phyloP scores from a whole-genome alignment of 1,139 yeast species.

The Saccharomyces uvarum region DNA sequence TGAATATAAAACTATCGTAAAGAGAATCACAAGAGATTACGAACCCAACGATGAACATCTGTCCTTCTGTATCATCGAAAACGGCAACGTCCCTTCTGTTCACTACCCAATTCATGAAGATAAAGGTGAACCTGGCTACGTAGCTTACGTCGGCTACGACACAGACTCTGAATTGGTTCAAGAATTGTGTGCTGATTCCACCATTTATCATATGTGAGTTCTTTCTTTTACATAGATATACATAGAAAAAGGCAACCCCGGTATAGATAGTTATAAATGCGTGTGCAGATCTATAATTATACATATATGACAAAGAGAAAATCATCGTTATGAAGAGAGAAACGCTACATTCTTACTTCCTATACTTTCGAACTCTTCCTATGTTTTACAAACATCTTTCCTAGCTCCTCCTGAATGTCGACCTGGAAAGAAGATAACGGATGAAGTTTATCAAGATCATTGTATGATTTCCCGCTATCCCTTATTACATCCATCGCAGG shows the following conservation, averaged over 20 bases:
- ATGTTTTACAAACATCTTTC: neutral
- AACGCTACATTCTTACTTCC: neutral
- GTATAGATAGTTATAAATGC: neutral
- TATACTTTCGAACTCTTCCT: neutral
- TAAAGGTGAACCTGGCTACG: conserved; percentile 32
- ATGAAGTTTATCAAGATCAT: neutral
- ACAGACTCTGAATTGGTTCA: conserved; percentile 24
- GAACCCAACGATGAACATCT: conserved; percentile 33
- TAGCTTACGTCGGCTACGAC: conserved; percentile 34
- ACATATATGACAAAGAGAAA: neutral
- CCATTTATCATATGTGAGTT: conserved; percentile 25
- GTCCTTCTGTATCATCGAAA: conserved; percentile 33
- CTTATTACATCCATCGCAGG: neutral
- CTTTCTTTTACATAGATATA: conserved; percentile 3
- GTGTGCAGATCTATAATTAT: neutral
- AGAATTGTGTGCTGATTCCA: conserved; percentile 24
- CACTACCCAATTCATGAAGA: conserved; percentile 31
- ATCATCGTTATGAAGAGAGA: neutral
- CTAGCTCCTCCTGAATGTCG: neutral
- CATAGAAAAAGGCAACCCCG: neutral
- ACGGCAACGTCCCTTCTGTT: conserved; percentile 19
- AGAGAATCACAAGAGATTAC: conserved; percentile 33
- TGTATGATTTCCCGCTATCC: neutral
- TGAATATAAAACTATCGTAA: conserved; percentile 34
- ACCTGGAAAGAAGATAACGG: neutral